Percentiles rank a stretch among this genome's conserved stretches.
Conservation (phyloP, 257 asterid genomes). For the Salvia miltiorrhiza region DNA sequence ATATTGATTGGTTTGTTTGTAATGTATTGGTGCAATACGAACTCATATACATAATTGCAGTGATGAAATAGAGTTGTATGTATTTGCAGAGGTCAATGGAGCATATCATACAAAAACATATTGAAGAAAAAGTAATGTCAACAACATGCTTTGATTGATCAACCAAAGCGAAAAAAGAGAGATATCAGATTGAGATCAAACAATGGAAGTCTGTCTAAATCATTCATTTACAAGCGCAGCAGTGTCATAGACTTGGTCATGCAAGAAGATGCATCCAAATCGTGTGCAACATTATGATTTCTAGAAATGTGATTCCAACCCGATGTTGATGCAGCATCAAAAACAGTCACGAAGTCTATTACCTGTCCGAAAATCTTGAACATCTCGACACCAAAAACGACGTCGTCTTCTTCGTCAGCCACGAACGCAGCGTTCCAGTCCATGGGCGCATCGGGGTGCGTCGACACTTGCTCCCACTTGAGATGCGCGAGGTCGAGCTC, state of each 20-base stretch:
- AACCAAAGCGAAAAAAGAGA: neutral
- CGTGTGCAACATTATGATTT: slow-evolving; percentile 65
- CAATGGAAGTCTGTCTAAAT: neutral
- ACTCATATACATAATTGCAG: too few relatives aligned
- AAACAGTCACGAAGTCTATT: slow-evolving; percentile 78
- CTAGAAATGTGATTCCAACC: slow-evolving; percentile 80
- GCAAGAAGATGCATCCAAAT: slow-evolving; percentile 85
- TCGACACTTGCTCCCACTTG: slow-evolving; percentile 59
- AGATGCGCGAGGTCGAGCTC: slow-evolving; percentile 62
- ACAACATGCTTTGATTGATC: slow-evolving; percentile 6
- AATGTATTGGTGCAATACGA: neutral
- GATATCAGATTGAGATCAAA: neutral
- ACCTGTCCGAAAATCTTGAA: slow-evolving; percentile 97
- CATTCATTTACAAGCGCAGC: slow-evolving; percentile 51
- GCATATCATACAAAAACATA: slow-evolving; percentile 7
- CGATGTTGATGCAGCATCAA: slow-evolving; percentile 30
- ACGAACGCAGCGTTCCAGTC: slow-evolving; percentile 96
- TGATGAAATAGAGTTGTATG: too few relatives aligned
- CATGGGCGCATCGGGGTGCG: slow-evolving; percentile 98
- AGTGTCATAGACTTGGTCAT: slow-evolving; percentile 82
- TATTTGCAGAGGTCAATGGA: neutral
- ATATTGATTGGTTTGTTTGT: neutral
- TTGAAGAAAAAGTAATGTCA: slow-evolving; percentile 7
- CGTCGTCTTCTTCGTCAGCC: slow-evolving; percentile 52
- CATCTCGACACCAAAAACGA: slow-evolving; percentile 88